phyloP scores from a whole-genome alignment of 2,329 filamentous ascomycete genomes.

The Diaporthe citrichinensis region DNA sequence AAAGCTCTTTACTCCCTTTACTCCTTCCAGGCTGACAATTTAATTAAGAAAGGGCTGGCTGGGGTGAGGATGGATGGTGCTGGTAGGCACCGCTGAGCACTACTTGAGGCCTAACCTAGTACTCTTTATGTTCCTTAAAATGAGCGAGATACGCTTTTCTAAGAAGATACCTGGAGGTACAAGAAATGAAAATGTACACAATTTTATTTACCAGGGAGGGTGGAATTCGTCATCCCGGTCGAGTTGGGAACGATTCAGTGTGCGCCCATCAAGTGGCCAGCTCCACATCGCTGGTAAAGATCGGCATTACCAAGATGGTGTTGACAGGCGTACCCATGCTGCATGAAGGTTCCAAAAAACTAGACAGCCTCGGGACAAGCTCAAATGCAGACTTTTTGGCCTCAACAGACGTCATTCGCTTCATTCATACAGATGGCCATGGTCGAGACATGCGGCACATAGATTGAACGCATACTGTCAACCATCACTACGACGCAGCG shows the following conservation, averaged over 20 bases:
- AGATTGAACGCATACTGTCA: background rate
- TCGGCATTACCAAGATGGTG: background rate
- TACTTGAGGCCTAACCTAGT: no score
- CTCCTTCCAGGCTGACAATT: no score
- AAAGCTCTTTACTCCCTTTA: no score
- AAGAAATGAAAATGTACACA: no score
- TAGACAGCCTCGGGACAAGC: background rate
- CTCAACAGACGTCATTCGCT: background rate
- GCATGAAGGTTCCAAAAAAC: background rate
- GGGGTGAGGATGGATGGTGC: no score
- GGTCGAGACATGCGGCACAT: background rate
- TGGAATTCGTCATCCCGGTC: no score
- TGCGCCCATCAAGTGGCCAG: background rate
- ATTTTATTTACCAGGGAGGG: no score
- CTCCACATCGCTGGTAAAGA: background rate
- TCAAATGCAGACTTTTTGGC: slow-evolving; percentile 9
- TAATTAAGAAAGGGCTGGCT: no score
- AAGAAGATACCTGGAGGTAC: no score
- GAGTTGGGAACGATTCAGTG: background rate
- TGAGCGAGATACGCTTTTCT: no score
- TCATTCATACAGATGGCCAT: background rate
- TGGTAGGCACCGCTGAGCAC: no score
- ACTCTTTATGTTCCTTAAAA: no score
- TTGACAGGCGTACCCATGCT: background rate
- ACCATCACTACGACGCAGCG: background rate